Evolutionary conservation across 148 eudicot species (phyloP).

Genomic region (Arbutus unedo): DNA sequence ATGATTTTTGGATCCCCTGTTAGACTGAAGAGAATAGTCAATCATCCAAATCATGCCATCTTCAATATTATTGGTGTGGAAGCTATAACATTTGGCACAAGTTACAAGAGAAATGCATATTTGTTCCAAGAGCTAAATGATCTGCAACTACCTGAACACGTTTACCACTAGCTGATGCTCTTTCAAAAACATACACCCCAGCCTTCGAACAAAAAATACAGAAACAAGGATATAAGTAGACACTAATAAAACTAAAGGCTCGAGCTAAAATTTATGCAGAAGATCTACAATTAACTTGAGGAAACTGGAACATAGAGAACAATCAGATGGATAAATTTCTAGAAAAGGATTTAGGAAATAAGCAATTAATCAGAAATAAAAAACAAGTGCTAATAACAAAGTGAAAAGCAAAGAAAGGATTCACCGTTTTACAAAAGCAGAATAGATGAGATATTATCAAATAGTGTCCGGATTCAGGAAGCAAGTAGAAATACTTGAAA

Average conservation of each 20-base stretch:
- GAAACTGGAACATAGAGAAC: not conserved
- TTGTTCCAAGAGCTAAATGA: conserved; percentile 14
- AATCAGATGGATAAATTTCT: not conserved
- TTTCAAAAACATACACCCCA: conserved; percentile 41
- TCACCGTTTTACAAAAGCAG: not conserved
- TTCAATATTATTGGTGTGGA: not conserved
- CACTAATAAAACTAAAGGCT: not conserved
- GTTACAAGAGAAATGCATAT: conserved; percentile 10
- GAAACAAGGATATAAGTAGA: conserved; percentile 8
- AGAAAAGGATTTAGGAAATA: not conserved
- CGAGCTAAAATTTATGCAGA: not conserved
- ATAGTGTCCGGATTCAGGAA: not conserved
- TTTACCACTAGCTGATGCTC: conserved; percentile 59
- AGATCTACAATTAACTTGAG: not conserved
- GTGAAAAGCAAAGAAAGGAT: not conserved
- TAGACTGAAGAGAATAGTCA: conserved; percentile 34
- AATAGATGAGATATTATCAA: not conserved
- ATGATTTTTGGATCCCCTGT: conserved; percentile 60
- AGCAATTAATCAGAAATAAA: not conserved
- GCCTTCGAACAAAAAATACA: conserved; percentile 35
- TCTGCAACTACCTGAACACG: conserved; percentile 49
- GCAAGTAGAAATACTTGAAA: not conserved
- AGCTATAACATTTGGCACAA: not conserved
- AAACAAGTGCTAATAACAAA: not conserved
- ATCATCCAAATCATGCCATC: conserved; percentile 10